A percentile compares a stretch with the other conserved stretches of the same genome.
These are phyloP conservation scores for Aspergillus jensenii DNA, from an alignment of 2,329 filamentous ascomycete genomes.

Conservation along the genomic window DNA sequence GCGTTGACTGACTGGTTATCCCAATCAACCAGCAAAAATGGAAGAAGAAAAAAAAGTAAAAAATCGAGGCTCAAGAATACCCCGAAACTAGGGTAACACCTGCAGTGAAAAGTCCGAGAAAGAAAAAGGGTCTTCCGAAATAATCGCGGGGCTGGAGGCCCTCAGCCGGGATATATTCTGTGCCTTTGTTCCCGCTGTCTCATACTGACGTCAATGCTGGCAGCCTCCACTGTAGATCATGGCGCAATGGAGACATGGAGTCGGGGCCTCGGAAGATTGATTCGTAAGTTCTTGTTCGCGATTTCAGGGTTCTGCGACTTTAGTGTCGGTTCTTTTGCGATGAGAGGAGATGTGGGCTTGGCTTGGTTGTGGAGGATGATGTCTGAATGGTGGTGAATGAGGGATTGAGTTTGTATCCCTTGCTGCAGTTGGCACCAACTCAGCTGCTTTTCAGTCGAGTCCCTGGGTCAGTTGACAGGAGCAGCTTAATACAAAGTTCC, in stretches of 20 bases:
- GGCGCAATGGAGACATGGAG: not conserved
- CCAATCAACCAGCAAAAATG: not conserved
- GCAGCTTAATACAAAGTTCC: too few relatives aligned
- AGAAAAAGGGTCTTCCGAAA: not conserved
- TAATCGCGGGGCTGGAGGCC: not conserved
- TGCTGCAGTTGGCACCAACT: too few relatives aligned
- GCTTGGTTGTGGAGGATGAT: not conserved
- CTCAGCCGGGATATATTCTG: not conserved
- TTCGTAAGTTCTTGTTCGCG: not conserved
- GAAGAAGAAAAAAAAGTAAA: not conserved
- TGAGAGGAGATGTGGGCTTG: not conserved
- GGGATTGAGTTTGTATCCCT: too few relatives aligned
- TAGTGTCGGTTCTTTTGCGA: not conserved
- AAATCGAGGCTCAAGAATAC: not conserved
- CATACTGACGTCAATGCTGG: conserved; percentile 13
- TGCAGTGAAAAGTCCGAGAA: not conserved
- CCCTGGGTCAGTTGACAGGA: too few relatives aligned
- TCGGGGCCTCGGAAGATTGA: not conserved
- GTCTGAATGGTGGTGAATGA: too few relatives aligned
- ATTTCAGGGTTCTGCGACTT: not conserved
- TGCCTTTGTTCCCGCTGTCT: not conserved
- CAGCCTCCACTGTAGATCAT: not conserved
- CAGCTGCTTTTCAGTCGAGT: too few relatives aligned
- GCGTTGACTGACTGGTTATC: too few relatives aligned
- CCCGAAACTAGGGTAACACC: not conserved